These are phyloP conservation scores for Boechera retrofracta DNA, from an alignment of 345 rosid genomes.

Conservation along the genomic window DNA sequence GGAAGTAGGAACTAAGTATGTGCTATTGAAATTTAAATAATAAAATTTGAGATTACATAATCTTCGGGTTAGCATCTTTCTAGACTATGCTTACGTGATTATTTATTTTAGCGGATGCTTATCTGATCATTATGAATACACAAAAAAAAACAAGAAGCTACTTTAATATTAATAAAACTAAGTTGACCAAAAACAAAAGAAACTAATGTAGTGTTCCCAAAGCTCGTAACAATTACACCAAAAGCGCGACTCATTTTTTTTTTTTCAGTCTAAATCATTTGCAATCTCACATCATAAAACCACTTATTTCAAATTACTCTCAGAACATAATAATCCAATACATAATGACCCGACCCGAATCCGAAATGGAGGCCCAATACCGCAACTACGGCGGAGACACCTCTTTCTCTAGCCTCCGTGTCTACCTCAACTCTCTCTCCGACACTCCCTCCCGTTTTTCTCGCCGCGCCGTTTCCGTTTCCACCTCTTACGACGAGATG, in stretches of 20 bases:
- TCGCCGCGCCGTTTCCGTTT: slow-evolving; percentile 71
- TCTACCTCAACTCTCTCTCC: slow-evolving; percentile 69
- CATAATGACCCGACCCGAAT: neutral
- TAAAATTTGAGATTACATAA: neutral
- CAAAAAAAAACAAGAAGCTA: neutral
- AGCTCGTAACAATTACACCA: slow-evolving; percentile 21
- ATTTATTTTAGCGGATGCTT: neutral
- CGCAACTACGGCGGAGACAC: slow-evolving; percentile 42
- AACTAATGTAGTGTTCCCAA: neutral
- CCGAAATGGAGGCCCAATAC: slow-evolving; percentile 39
- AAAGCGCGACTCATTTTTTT: neutral
- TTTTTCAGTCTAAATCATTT: neutral
- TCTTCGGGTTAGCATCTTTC: neutral
- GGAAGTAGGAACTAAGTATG: neutral
- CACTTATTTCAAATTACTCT: slow-evolving; percentile 24
- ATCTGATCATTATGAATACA: neutral
- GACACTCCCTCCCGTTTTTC: slow-evolving; percentile 69
- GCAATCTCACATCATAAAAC: slow-evolving; percentile 10
- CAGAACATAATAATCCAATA: neutral
- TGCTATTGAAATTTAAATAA: neutral
- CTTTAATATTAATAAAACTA: neutral
- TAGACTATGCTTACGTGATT: slow-evolving; percentile 24
- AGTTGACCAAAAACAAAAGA: neutral
- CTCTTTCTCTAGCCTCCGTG: slow-evolving; percentile 64
- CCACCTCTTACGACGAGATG: slow-evolving; percentile 80